Base-by-base conservation (phyloP, 176 grass and related monocot species). In the Ampelocalamus luodianensis region DNA sequence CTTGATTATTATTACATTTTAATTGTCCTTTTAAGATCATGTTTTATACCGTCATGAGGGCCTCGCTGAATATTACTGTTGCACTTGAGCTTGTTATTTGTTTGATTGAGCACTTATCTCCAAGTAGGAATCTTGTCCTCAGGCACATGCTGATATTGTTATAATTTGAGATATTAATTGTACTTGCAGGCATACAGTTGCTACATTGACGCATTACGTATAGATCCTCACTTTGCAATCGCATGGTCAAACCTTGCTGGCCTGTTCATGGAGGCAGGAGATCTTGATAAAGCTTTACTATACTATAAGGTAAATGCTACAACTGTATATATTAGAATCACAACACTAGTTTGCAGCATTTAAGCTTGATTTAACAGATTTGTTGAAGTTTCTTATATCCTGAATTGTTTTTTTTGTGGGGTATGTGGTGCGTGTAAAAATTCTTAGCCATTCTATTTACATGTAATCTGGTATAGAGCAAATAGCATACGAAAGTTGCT, bases 241-340 rank as follows among this genome's bases (percentile, higher is more conserved):
- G 96, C 96, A 22, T 99, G 96, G 96, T 99, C 93, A 50, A 99
- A 99, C 56, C 88, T 99, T 65, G 96, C 96, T 60, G 93, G 96
- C 23, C 88, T 99, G 18, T 99, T 99, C 61, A 96, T 99, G 96
- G 93, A 99, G 70, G 81, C 88, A 79, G 96, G 96, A 67, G 90
- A 99, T 37, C 84, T 94, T 59, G 86, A 87, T 65, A 95, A 89
- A 71, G 91, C 96, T 85, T 83, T 99, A 85, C 48, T 86, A 20
- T 99, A 96, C 77, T 99, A 99, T 26, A 96, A 99, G 91, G 96
- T 94, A 95, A 70, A 65, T 65, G 65, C 0, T 4, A 43, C 6
- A 61, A 50, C 3, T 27, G 11, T 46, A 46, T 23, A 43, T 43
- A 53, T 22, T 68, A 42, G 26, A 68, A 61, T 54, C 4, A 38